Conservation (phyloP, 306 rosid species). For the Vigna trinervia region DNA sequence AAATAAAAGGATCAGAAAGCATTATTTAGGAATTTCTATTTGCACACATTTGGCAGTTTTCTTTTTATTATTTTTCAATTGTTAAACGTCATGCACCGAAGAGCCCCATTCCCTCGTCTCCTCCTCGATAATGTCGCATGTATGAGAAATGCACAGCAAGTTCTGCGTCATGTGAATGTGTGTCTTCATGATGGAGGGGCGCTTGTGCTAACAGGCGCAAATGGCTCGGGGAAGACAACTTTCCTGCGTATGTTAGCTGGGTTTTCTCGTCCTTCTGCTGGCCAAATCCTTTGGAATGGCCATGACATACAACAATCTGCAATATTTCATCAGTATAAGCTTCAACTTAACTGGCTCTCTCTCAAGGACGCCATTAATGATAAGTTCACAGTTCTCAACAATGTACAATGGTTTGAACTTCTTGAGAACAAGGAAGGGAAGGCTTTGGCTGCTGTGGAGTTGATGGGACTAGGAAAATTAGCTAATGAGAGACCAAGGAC, state of each 20-base stretch:
- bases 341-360: constrained; percentile 90
- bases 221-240: constrained; percentile 91
- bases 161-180: constrained; percentile 74
- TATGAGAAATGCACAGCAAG: constrained; percentile 92
- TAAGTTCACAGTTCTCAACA: constrained; percentile 63
- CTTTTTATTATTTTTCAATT: constrained; percentile 38
- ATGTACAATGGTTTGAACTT: constrained; percentile 79
- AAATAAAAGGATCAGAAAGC: neutral
- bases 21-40: constrained; percentile 13
- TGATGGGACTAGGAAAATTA: constrained; percentile 87
- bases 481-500: constrained; percentile 78
- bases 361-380: constrained; percentile 74
- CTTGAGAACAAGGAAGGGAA: constrained; percentile 81
- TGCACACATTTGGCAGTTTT: constrained; percentile 3
- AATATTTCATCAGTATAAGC: constrained; percentile 86
- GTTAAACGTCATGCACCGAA: constrained; percentile 60
- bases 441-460: constrained; percentile 74
- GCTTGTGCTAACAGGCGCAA: constrained; percentile 75
- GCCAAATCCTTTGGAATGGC: constrained; percentile 90
- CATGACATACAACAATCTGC: constrained; percentile 75
- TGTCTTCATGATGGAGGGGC: constrained; percentile 86
- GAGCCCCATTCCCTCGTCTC: constrained; percentile 70
- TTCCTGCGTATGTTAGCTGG: constrained; percentile 91
- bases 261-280: constrained; percentile 83
- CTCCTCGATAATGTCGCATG: constrained; percentile 82